Evolutionary conservation across 164 flowering plant species (phyloP), one percentile per base, ranked within the genome.

Genomic region (grape (Vitis vinifera)): DNA sequence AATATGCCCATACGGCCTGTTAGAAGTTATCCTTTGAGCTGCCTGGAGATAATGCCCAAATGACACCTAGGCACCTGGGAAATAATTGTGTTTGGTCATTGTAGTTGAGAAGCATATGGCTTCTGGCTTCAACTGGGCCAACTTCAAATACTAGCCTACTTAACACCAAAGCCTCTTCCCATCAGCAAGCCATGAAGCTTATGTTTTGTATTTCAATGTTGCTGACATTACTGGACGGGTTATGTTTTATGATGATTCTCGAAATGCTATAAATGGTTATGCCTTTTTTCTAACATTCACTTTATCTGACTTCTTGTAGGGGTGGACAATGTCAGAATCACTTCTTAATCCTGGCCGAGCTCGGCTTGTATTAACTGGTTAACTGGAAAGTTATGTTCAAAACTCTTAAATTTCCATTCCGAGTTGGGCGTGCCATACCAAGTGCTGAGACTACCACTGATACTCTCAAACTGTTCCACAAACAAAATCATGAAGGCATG

Each of bases 261-360:
- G 0, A 27, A 44, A 3, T 60, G n/a, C 9, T 2, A 17, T 10
- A 2, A 0, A 9, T 65, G 16, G 10, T 17, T 48, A n/a, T 10
- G 10, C n/a, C 47, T 3, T 37, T 59, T 44, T 55, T 0, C 13
- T 55, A 14, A 30, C 19, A 1, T 13, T 16, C 11, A 8, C 29
- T 15, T 14, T 58, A 31, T 62, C 10, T 72, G 13, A 59, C 10
- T 70, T 70, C 29, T 51, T 76, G 77, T 79, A 96, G 99, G 99
- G 99, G 3, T 96, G 99, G 99, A 75, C 77, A 68, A 93, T 96
- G 97, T 90, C 97, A 55, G 97, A 96, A 27, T 91, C 99, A 61
- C 87, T 84, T 73, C 95, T 96, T 31, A 96, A 96, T 75, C 99
- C 99, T 29, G 99, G 99, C 57, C 82, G 91, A 76, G 92, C 98